These are phyloP conservation scores for Claviceps paspali DNA, from an alignment of 2,329 filamentous ascomycete species.

Conservation along the genomic window DNA sequence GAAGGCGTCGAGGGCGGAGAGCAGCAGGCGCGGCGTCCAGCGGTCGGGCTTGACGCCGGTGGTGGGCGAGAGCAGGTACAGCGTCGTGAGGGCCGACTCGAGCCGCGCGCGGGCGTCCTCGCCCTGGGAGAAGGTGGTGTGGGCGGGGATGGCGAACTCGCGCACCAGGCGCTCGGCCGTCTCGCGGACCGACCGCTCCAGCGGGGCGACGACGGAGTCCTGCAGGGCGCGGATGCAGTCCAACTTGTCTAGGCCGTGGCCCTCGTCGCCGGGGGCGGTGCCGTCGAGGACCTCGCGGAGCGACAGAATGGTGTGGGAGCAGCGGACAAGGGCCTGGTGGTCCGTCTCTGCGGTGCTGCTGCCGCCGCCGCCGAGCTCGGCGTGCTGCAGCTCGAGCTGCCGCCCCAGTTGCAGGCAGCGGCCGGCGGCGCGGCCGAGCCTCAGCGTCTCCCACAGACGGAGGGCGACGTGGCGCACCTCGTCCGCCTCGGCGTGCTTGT, in stretches of 20 bases:
- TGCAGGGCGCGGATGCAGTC: slow-evolving; percentile 57
- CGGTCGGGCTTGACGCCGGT: slow-evolving; percentile 35
- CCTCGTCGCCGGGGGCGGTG: slow-evolving; percentile 56
- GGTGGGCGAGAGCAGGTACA: slow-evolving; percentile 70
- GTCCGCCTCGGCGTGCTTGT: slow-evolving; percentile 74
- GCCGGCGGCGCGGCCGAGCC: slow-evolving; percentile 59
- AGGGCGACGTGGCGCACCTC: slow-evolving; percentile 65
- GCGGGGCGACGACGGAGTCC: slow-evolving; percentile 51
- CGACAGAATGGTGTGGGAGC: slow-evolving; percentile 62
- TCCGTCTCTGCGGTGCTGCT: slow-evolving; percentile 55
- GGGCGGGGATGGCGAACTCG: slow-evolving; percentile 57
- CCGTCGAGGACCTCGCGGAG: slow-evolving; percentile 58
- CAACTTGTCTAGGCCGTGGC: slow-evolving; percentile 58
- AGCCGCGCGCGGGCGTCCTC: slow-evolving; percentile 65
- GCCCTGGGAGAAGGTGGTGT: slow-evolving; percentile 43
- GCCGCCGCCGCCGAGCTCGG: slow-evolving; percentile 36
- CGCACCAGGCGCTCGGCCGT: slow-evolving; percentile 65
- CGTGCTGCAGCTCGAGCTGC: slow-evolving; percentile 74
- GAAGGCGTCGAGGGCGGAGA: slow-evolving; percentile 66
- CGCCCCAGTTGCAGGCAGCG: slow-evolving; percentile 69
- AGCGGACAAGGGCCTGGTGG: slow-evolving; percentile 65
- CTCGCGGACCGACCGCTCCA: slow-evolving; percentile 58
- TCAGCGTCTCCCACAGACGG: slow-evolving; percentile 65
- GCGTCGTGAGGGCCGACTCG: slow-evolving; percentile 55
- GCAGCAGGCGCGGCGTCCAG: slow-evolving; percentile 53